These are phyloP conservation scores for Arabidopsis lyrata DNA, from an alignment of 441 rosid genomes.

Conservation along the genomic window DNA sequence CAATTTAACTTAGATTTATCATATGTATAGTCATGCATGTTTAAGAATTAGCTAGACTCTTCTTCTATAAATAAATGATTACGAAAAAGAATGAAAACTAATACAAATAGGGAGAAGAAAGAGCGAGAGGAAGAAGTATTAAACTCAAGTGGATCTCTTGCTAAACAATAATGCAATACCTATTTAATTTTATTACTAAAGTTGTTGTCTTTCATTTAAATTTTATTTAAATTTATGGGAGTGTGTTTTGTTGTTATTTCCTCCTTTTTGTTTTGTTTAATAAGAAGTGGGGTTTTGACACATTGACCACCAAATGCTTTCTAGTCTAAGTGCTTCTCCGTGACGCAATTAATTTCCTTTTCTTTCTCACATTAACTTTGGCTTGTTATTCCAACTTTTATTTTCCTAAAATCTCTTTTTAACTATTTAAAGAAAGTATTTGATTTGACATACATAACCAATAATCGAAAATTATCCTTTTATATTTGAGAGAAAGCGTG, in stretches of 20 bases:
- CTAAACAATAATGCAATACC: constrained; percentile 39
- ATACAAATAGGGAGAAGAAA: constrained; percentile 25
- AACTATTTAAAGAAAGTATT: constrained; percentile 28
- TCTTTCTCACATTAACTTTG: constrained; percentile 25
- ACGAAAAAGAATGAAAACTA: constrained; percentile 4
- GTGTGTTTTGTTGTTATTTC: constrained; percentile 25
- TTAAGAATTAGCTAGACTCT: not conserved
- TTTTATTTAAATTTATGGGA: not conserved
- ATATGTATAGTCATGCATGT: constrained; percentile 3
- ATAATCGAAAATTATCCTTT: constrained; percentile 9
- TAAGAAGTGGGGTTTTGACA: constrained; percentile 58
- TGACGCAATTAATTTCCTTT: constrained; percentile 51
- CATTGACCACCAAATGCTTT: constrained; percentile 55
- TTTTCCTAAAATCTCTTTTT: constrained; percentile 15
- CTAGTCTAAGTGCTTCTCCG: constrained; percentile 52
- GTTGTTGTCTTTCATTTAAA: too few relatives aligned
- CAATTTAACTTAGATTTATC: not conserved
- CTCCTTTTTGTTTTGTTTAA: constrained; percentile 31
- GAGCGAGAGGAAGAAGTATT: constrained; percentile 19
- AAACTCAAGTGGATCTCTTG: constrained; percentile 41
- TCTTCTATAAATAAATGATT: not conserved
- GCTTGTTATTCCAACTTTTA: constrained; percentile 19
- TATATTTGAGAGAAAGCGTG: constrained; percentile 33
- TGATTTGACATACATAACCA: not conserved
- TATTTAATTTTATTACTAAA: not conserved